Base-by-base conservation (phyloP, 768 basidiomycete species). In the Guyanaporus albipodus region DNA sequence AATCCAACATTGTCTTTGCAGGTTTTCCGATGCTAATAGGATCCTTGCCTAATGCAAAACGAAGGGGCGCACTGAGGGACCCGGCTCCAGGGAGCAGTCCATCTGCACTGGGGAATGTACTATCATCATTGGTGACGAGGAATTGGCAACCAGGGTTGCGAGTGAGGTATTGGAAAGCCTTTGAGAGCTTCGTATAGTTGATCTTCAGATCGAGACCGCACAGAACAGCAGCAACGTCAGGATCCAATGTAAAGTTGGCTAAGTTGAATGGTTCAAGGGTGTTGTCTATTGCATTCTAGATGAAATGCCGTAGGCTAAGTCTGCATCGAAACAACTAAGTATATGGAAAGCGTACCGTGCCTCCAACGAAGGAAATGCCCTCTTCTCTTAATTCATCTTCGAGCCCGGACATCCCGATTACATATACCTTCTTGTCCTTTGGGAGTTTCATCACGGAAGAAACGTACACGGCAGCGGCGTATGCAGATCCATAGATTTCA, bases 401-500 rank as follows among this genome's bases (percentile, higher is more conserved):
- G 24, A 99, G 68, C 0, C 95, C 96, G 26, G 73, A 66, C 81
- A 89, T 87, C 10, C 95, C 95, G 50, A 99, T 87, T 14, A 98
- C 93, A 69, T 93, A 99, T 12, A 93, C 94, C 66, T 87, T 91
- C 72, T 97, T 91, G 62, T 87, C 78, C 60, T 85, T 89, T 9
- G 92, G 89, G 51, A 99, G 75, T 47, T 91, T 86, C 56, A 94
- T 74, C 11, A 97, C 87, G 32, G 89, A 82, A 0, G 93, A 94
- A 21, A 97, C 70, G 67, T 97, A 89, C 28, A 86, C 82, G 0
- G 85, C 87, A 11, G 87, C 72, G 1, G 85, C 86, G 54, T 88
- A 98, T 2, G 93, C 95, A 6, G 95, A 98, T 42, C 94, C 91
- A 56, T 91, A 97, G 44, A 98, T 91, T 64, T 98, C 96, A 50